Evolutionary conservation across 331 rosid species (phyloP), one percentile per base, ranked within the genome.

Genomic region (Acacia pycnantha): DNA sequence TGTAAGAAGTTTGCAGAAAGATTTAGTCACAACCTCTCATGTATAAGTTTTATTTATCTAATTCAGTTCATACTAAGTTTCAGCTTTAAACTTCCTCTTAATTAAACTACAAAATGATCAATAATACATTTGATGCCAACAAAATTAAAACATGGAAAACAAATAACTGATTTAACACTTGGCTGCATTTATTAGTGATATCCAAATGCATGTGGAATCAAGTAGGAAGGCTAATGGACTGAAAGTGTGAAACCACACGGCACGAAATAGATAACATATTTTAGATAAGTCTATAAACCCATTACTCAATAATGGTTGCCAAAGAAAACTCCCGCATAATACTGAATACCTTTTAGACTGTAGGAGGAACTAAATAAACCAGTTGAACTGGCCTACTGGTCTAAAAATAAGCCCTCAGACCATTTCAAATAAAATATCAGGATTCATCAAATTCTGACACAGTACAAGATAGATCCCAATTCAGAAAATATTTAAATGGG

Each of bases 101-200:
- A 43, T 19, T 27, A 9, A 47, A 76, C 35, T 33, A 48, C 22
- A 59, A 79, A 12, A 22, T 24, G 48, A 27, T 80, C 59, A 50
- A 18, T 3, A 56, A 73, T 47, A 44, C 70, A 56, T 80, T 83
- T 53, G 40, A 58, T 22, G 33, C 70, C 69, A 59, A 79, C 70
- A 29, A 41, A 76, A 51, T 76, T 21, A 56, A 69, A 83, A 77
- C 56, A 72, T 51, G 50, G 73, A 74, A 83, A 77, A 67, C 81
- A 62, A 67, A 67, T 64, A 40, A 77, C 56, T 50, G 33, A 18
- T 71, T 29, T 40, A 71, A 74, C 22, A 77, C 22, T 61, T 48
- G 54, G 58, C 67, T 21, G 71, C 70, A 13, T 84, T 48, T 65
- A 72, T 76, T 37, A 41, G 47, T 47, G 58, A 76, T 33, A 67